Percentiles rank a stretch among this genome's conserved stretches.
Evolutionary conservation across 106 monocot genomes (phyloP).

Genomic region (Chionographis japonica): DNA sequence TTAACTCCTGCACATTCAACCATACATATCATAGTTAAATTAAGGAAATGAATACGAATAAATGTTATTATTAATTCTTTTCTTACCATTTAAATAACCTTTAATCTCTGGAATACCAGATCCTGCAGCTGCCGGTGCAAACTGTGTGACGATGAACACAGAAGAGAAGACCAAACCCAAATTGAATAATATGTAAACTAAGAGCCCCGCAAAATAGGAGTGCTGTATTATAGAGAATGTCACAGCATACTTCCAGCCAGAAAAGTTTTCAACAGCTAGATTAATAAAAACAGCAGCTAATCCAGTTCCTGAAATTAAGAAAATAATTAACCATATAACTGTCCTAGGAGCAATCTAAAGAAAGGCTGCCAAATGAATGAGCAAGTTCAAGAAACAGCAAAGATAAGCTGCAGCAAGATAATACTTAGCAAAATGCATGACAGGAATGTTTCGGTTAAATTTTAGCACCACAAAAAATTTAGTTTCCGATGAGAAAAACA

Average conservation of each 20-base stretch:
- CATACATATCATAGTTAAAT: not conserved
- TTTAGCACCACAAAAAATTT: too few relatives aligned
- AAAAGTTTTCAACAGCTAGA: conserved; percentile 97
- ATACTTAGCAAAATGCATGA: too few relatives aligned
- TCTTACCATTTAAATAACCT: conserved; percentile 94
- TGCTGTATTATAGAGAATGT: conserved; percentile 91
- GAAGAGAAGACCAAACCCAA: conserved; percentile 85
- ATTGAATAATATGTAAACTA: conserved; percentile 80
- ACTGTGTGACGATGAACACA: conserved; percentile 79
- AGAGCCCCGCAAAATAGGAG: conserved; percentile 89
- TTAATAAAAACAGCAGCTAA: conserved; percentile 95
- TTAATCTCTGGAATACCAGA: conserved; percentile 99
- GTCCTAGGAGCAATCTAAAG: too few relatives aligned
- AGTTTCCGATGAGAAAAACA: too few relatives aligned
- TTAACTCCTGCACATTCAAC: conserved; percentile 72
- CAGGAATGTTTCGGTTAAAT: too few relatives aligned
- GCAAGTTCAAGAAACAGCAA: too few relatives aligned
- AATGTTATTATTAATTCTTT: not conserved
- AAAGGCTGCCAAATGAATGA: too few relatives aligned
- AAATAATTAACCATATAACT: not conserved
- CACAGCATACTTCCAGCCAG: conserved; percentile 93
- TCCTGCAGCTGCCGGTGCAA: conserved; percentile 98
- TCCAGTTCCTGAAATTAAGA: conserved; percentile 71
- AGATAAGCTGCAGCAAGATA: too few relatives aligned
- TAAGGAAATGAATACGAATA: not conserved